Evolutionary conservation across 2,329 filamentous ascomycete genomes (phyloP).

Genomic region (Aspergillus sp.): DNA sequence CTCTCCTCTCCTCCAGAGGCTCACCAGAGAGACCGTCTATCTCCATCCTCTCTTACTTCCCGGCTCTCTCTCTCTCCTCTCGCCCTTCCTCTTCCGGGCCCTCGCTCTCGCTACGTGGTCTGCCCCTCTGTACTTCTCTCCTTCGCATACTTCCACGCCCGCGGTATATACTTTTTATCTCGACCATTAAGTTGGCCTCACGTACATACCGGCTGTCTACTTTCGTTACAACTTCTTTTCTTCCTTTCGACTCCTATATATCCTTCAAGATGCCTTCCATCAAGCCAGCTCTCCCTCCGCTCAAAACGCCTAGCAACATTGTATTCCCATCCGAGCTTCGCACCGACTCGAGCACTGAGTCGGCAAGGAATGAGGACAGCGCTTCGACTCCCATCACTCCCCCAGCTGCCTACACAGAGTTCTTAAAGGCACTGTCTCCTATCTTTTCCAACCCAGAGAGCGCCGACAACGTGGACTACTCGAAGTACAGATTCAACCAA

Average conservation of each 20-base stretch:
- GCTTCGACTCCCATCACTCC: slow-evolving; percentile 86
- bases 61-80: background rate
- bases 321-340: slow-evolving; percentile 57
- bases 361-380: slow-evolving; percentile 57
- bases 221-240: background rate
- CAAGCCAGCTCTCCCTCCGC: slow-evolving; percentile 41
- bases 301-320: slow-evolving; percentile 46
- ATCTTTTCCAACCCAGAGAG: slow-evolving; percentile 63
- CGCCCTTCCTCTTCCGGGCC: background rate
- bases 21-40: slow-evolving; percentile 2
- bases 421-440: slow-evolving; percentile 77
- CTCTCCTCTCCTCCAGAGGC: slow-evolving; percentile 8
- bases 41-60: background rate
- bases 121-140: slow-evolving; percentile 5
- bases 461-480: slow-evolving; percentile 55
- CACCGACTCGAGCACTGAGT: slow-evolving; percentile 56
- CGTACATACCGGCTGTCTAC: background rate
- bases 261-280: slow-evolving; percentile 27
- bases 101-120: background rate
- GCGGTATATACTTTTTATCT: background rate
- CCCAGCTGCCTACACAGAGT: slow-evolving; percentile 86
- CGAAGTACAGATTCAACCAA: slow-evolving; percentile 38
- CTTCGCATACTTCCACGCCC: slow-evolving; percentile 13
- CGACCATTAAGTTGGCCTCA: background rate
- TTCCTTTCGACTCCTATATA: background rate